Base-by-base conservation (phyloP, 169 alveolate species). In the Plasmodium falciparum region DNA sequence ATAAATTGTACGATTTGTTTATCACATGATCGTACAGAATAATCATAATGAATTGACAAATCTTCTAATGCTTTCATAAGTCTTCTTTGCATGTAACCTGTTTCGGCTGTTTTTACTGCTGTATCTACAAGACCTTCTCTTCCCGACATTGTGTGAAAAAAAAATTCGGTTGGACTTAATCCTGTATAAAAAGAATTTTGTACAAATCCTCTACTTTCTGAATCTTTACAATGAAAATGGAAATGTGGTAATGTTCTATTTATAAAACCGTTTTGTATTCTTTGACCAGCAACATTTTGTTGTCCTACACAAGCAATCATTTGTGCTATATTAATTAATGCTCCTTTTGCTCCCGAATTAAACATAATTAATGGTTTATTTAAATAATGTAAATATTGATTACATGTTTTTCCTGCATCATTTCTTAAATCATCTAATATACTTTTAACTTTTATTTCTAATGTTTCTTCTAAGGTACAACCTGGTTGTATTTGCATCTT, bases 261-360 rank as follows among this genome's bases (percentile, higher is more conserved):
- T 24, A 97, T 95, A 88, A 99, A 99, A 3, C 99, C 99, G 89
- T 98, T 97, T 61, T 98, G 99, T 12, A 97, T 97, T 78, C 99
- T 95, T 45, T 96, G 97, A 1, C 99, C 96, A 0, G 94, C 92
- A 24, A 99, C 99, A 80, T 97, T 97, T 92, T 99, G 99, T 93
- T 99, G 99, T 0, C 99, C 99, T n/a, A 98, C 99, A 88, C 99
- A 98, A 2, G 99, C 99, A 88, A 99, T 98, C 99, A 99, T 99
- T 93, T 99, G 99, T 43, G 99, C 98, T 62, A 99, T 93, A 92
- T 99, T 99, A 15, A 97, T 97, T 56, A 97, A 96, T 43, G 98
- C 97, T 5, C 99, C 99, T 88, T 99, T 99, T n/a, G 99, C 98
- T 6, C 99, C 99, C 20, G 99, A 98, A 33, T 97, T 91, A 63